A percentile compares a stretch with the other conserved stretches of the same genome.
phyloP scores from a whole-genome alignment of 192 early-diverging fungal genomes.

The Radiomyces spectabilis region DNA sequence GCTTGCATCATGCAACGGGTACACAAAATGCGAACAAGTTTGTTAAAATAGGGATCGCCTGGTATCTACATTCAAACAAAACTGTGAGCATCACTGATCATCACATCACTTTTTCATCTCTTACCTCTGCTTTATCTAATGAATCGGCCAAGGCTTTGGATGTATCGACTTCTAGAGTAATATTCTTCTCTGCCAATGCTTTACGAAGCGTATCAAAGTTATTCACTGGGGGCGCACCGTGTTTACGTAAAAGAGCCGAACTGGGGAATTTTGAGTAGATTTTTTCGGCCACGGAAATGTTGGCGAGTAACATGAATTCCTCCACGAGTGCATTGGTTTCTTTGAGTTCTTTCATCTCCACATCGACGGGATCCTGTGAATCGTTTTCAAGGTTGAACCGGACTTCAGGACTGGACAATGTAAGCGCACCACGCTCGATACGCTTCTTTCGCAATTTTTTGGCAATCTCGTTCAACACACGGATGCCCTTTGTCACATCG shows the following conservation, averaged over 20 bases:
- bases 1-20: conserved; percentile 98
- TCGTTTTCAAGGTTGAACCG: conserved; percentile 87
- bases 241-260: conserved; percentile 71
- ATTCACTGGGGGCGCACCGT: conserved; percentile 42
- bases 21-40: conserved; percentile 86
- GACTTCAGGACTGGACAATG: conserved; percentile 86
- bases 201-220: conserved; percentile 51
- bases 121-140: conserved; percentile 71
- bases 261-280: conserved; percentile 73
- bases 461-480: conserved; percentile 70
- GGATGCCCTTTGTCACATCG: conserved; percentile 62
- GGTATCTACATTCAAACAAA: conserved; percentile 46
- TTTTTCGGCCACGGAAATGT: conserved; percentile 89
- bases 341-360: conserved; percentile 77
- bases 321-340: conserved; percentile 94
- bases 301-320: conserved; percentile 98
- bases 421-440: conserved; percentile 82
- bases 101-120: neutral
- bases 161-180: conserved; percentile 56
- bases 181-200: conserved; percentile 49
- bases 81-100: conserved; percentile 24
- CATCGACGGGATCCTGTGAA: conserved; percentile 86
- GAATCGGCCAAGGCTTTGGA: conserved; percentile 83
- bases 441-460: conserved; percentile 71
- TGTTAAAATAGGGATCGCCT: conserved; percentile 93